Evolutionary conservation across 495 filamentous ascomycete genomes (phyloP).

Genomic region (Penicillium verhagenii): DNA sequence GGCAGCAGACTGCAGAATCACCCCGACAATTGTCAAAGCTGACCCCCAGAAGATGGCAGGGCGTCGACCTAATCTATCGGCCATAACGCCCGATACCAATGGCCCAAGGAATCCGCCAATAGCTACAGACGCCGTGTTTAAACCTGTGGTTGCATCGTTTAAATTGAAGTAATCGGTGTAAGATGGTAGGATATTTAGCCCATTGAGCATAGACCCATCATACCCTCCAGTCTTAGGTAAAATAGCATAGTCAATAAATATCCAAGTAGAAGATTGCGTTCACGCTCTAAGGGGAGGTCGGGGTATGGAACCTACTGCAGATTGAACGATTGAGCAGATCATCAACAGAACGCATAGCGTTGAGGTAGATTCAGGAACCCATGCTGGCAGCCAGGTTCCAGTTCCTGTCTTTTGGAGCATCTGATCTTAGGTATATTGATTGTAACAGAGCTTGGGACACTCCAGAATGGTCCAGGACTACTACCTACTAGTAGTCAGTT

Average conservation of each 20-base stretch:
- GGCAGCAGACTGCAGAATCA: slow-evolving; percentile 47
- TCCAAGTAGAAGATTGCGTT: background rate
- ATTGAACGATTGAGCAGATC: slow-evolving; percentile 48
- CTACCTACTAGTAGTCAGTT: too few species aligned
- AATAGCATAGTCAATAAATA: background rate
- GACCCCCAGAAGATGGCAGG: slow-evolving; percentile 46
- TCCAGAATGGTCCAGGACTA: too few species aligned
- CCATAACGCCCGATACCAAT: slow-evolving; percentile 32
- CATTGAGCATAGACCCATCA: slow-evolving; percentile 53
- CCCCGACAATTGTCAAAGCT: slow-evolving; percentile 41
- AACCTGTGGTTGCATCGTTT: slow-evolving; percentile 38
- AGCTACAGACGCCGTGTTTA: slow-evolving; percentile 48
- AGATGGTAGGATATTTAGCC: slow-evolving; percentile 48
- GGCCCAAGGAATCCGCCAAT: slow-evolving; percentile 43
- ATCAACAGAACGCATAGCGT: slow-evolving; percentile 41
- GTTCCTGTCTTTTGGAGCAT: slow-evolving; percentile 39
- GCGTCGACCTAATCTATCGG: slow-evolving; percentile 45
- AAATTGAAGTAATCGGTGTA: slow-evolving; percentile 52
- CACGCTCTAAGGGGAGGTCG: too few species aligned
- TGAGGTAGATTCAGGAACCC: slow-evolving; percentile 46
- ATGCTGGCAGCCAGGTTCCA: slow-evolving; percentile 54
- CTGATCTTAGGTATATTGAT: too few species aligned
- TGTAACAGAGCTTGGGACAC: too few species aligned
- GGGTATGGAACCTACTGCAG: slow-evolving; percentile 26
- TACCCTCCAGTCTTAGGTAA: slow-evolving; percentile 39